Base-by-base conservation (phyloP, 495 filamentous ascomycete genomes). In the Penicillium silybi region DNA sequence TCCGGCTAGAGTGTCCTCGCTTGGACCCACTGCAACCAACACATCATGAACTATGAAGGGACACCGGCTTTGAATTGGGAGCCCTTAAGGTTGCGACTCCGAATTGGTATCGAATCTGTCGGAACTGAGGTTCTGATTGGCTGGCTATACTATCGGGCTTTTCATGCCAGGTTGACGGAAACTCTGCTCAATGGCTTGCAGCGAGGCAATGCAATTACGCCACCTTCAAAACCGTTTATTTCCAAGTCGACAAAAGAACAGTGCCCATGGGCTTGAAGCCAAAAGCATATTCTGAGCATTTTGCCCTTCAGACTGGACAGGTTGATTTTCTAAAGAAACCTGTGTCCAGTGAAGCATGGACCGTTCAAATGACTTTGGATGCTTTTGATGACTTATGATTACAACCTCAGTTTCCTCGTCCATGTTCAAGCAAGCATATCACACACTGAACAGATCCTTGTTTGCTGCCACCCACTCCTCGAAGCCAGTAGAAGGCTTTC, bases 391-490 rank as follows among this genome's bases (percentile, higher is more conserved):
- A 32, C 29, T 32, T 32, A 13, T 32, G 29, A 32, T 32, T 32
- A 32, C 11, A 32, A 13, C 11, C 10, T 32, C 11, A 32, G 2
- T 32, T n/a, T n/a, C n/a, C n/a, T n/a, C n/a, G n/a, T n/a, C n/a
- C n/a, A n/a, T n/a, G n/a, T n/a, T n/a, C n/a, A n/a, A n/a, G n/a
- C n/a, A 29, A 29, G 7, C 26, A 32, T 13, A 32, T 32, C 20
- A 48, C 1, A 23, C 37, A 10, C 16, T 34, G 25, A 51, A 51
- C 7, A 51, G 40, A 23, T 48, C 58, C 52, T 54, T 62, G 44
- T 69, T 67, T 5, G 10, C 51, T 29, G 52, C 35, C 29, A 62
- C 59, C 64, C 62, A 67, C 18, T 67, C 59, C n/a, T 59, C 35
- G n/a, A 69, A 62, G 8, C 43, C 25, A 11, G 48, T 62, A 10